These are phyloP conservation scores for Botrytis aclada DNA, from an alignment of 2,329 filamentous ascomycete species.

Conservation along the genomic window DNA sequence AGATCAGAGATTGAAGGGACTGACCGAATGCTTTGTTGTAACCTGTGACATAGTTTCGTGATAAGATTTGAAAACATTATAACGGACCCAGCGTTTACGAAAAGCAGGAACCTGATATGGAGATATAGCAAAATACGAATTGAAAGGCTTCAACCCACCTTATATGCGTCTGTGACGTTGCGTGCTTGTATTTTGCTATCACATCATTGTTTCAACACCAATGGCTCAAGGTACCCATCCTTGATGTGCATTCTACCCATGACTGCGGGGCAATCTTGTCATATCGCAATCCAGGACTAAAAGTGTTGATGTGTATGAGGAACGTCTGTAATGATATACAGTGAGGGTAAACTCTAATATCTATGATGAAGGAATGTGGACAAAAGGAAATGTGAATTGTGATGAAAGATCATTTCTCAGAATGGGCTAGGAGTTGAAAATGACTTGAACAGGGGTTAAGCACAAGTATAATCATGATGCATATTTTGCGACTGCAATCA, in stretches of 20 bases:
- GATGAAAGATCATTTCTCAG: not conserved
- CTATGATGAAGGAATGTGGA: not conserved
- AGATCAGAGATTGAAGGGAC: not conserved
- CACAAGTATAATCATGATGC: not conserved
- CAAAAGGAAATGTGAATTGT: not conserved
- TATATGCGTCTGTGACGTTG: not conserved
- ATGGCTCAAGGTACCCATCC: not conserved
- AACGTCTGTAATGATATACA: not conserved
- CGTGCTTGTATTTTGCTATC: constrained; percentile 1
- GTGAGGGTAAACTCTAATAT: not conserved
- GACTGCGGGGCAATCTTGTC: not conserved
- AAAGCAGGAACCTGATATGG: not conserved
- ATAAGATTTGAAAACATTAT: not conserved
- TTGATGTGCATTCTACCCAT: not conserved
- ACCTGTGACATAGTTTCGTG: not conserved
- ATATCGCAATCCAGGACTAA: not conserved
- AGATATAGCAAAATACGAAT: not conserved
- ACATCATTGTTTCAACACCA: not conserved
- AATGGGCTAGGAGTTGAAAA: not conserved
- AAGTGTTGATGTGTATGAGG: not conserved
- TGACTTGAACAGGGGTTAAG: not conserved
- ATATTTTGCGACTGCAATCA: not conserved
- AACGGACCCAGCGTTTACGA: not conserved
- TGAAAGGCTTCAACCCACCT: not conserved
- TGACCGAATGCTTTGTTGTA: not conserved